These are phyloP conservation scores for Paramecium primaurelia DNA, from an alignment of 73 alveolate species.

Conservation along the genomic window DNA sequence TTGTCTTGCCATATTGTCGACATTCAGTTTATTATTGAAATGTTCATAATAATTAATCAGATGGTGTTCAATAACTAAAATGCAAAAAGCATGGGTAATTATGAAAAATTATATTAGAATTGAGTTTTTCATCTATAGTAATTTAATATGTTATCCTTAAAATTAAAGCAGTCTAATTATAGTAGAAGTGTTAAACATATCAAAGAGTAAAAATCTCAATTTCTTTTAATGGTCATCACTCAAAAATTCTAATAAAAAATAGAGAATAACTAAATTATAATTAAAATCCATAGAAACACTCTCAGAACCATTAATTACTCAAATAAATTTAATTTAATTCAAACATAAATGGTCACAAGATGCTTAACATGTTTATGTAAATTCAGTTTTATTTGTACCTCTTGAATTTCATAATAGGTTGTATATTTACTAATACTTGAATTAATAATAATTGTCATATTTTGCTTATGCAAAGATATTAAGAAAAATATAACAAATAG, in stretches of 20 bases:
- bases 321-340: conserved; percentile 50
- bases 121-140: not conserved
- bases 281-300: not conserved
- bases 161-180: not conserved
- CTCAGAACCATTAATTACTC: not conserved
- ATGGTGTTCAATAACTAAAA: not conserved
- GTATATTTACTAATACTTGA: conserved; percentile 64
- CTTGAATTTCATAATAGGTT: conserved; percentile 82
- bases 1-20: not conserved
- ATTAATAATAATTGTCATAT: conserved; percentile 64
- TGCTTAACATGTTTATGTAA: conserved; percentile 75
- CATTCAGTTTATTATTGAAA: not conserved
- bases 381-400: conserved; percentile 82
- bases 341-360: conserved; percentile 83
- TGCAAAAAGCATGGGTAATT: not conserved
- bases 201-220: not conserved
- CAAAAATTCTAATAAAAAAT: not conserved
- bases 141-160: not conserved
- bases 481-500: not conserved
- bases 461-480: not conserved
- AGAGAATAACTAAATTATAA: not conserved
- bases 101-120: not conserved
- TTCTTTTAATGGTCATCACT: not conserved
- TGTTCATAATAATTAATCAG: not conserved
- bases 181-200: not conserved